Conservation (phyloP, 1,284 basidiomycete species). For the Apiotrichum veenhuisii region DNA sequence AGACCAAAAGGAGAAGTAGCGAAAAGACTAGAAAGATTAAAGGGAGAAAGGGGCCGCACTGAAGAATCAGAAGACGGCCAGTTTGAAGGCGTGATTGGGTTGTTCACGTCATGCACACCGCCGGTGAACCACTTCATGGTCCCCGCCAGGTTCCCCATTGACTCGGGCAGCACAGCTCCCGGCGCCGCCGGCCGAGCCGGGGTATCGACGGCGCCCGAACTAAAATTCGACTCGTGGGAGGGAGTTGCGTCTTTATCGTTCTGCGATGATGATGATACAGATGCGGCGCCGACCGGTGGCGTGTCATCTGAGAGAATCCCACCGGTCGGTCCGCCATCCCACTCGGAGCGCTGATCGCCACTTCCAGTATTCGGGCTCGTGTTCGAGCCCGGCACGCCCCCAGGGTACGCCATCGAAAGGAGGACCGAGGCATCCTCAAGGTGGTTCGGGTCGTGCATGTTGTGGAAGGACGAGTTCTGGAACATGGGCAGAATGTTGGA, state of each 20-base stretch:
- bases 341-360: slow-evolving; percentile 22
- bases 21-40: slow-evolving; percentile 34
- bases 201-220: slow-evolving; percentile 25
- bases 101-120: slow-evolving; percentile 3
- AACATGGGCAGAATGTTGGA: slow-evolving; percentile 43
- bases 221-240: slow-evolving; percentile 20
- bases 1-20: slow-evolving; percentile 33
- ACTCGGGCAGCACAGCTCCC: slow-evolving; percentile 27
- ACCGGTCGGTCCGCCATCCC: slow-evolving; percentile 11
- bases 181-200: slow-evolving; percentile 30
- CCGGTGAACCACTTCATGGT: slow-evolving; percentile 41
- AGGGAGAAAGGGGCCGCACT: slow-evolving; percentile 32
- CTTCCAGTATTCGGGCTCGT: background rate
- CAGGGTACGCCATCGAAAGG: slow-evolving; percentile 48
- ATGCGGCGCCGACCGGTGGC: slow-evolving; percentile 17
- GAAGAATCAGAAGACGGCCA: slow-evolving; percentile 13
- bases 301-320: background rate
- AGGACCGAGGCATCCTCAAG: slow-evolving; percentile 49
- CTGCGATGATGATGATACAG: background rate
- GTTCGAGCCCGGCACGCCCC: slow-evolving; percentile 27
- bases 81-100: background rate
- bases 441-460: slow-evolving; percentile 39
- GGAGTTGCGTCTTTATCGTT: slow-evolving; percentile 5
- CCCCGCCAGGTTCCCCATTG: slow-evolving; percentile 37
- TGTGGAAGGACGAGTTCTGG: slow-evolving; percentile 28